Evolutionary conservation across 202 grass and related monocot species (phyloP), one percentile per base, ranked within the genome.

Genomic region (Dendrocalamus latiflorus): DNA sequence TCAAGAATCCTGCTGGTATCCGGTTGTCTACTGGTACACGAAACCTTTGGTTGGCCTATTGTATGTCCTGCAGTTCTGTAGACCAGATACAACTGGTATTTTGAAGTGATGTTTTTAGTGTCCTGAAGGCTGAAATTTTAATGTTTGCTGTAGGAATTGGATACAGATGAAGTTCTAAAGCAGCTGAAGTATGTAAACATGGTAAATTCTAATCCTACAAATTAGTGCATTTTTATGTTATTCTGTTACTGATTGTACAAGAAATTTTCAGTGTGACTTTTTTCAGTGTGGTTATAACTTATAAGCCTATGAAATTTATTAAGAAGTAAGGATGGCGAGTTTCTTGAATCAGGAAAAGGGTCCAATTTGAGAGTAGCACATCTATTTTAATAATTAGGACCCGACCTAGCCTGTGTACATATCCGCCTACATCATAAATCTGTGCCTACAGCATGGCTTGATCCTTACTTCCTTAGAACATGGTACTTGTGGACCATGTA

Each of bases 121-220:
- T 82, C 64, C 63, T 83, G 22, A 57, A 55, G 51, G 20, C 8
- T 21, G 51, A 77, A 26, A 68, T 63, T 66, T 62, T 74, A 54
- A 73, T 79, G 21, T 85, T 65, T 26, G 34, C 8, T 89, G 79
- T 48, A 92, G 92, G 92, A 94, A 74, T 69, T 94, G 75, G 83
- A 84, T 83, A 88, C 89, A 20, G 28, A 77, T 77, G 89, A 92
- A 85, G 89, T 94, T 78, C 61, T 81, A 49, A 86, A 83, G 78
- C 92, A 94, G 42, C 78, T 94, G 58, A 91, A 91, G 77, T 86
- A 47, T 84, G 45, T 91, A 42, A 90, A 88, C 28, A 36, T 24
- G 70, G 89, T 94, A 94, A 65, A 59, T 85, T 85, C 61, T 11
- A 1, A 76, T 79, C 54, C 75, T 90, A 63, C 41, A 74, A 83